Evolutionary conservation across 2,329 filamentous ascomycete species (phyloP), one percentile per base, ranked within the genome.

Genomic region (Aspergillus udagawae): DNA sequence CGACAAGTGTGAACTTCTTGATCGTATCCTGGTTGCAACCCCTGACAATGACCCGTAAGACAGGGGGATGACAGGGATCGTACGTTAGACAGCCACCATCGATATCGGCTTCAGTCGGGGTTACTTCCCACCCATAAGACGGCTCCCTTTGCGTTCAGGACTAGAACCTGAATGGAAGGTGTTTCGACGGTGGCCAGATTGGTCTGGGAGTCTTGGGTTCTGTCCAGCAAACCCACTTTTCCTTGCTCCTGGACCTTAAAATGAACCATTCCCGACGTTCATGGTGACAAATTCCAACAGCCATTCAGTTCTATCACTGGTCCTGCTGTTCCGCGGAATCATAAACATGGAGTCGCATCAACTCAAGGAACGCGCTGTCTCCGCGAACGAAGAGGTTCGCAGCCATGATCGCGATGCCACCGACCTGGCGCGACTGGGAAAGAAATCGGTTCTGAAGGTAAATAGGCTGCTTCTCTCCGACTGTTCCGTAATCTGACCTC

Each of bases 391-490:
- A 20, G 47, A 52, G 47, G 27, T 51, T 12, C 12, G 12, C 4
- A 38, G 50, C n/a, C 51, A 55, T 21, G 52, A 58, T 21, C 55
- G 52, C 17, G 63, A 65, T 55, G 49, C 55, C 17, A 6, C 51
- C 5, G 47, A 56, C 23, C 55, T 65, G n/a, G 62, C 56, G 20
- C 52, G 62, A 17, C 12, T 65, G 49, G 63, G 63, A 4, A 65
- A 65, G 54, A 64, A 60, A 44, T 44, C 60, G 9, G 59, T 64
- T 42, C 49, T 64, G 2, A 62, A 57, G 53, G 63, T 64, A 60
- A 10, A 51, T 42, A 38, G 4, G 5, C 12, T 29, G 21, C 25
- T 14, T 6, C 20, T 35, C 14, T 14, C 17, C 25, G 3, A 8
- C 7, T 14, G 4, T n/a, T 21, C 2, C 17, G 23, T 25, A 25